Evolutionary conservation across 2,329 filamentous ascomycete species (phyloP).

Genomic region (Penicillium sp.): DNA sequence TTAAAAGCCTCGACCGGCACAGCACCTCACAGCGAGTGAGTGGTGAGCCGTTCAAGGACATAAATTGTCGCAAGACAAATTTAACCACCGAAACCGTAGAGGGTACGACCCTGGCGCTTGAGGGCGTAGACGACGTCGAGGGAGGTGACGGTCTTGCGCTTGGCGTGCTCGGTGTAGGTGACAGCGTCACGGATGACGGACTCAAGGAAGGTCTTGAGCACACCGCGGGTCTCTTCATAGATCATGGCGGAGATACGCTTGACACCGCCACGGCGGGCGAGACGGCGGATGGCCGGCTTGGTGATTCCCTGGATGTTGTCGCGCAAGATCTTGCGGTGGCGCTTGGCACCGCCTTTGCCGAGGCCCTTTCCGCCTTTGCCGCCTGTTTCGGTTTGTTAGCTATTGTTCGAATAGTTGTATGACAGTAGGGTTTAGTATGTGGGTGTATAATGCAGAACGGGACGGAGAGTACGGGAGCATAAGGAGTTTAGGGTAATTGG

Average conservation of each 20-base stretch:
- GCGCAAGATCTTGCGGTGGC: slow-evolving; percentile 98
- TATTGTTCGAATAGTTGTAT: neutral
- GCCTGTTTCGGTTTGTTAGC: slow-evolving; percentile 52
- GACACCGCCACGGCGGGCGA: slow-evolving; percentile 98
- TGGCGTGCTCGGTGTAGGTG: slow-evolving; percentile 80
- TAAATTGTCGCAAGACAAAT: slow-evolving; percentile 9
- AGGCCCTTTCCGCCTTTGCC: slow-evolving; percentile 97
- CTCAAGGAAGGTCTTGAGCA: slow-evolving; percentile 80
- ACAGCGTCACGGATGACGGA: slow-evolving; percentile 76
- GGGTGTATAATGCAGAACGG: neutral
- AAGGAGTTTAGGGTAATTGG: neutral
- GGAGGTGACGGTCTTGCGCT: slow-evolving; percentile 60
- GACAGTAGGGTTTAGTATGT: too few species aligned
- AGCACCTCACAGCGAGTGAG: neutral
- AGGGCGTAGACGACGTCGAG: slow-evolving; percentile 63
- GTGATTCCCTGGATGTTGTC: slow-evolving; percentile 99
- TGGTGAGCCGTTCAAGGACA: neutral
- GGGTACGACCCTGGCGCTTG: slow-evolving; percentile 66
- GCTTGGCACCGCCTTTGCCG: slow-evolving; percentile 98
- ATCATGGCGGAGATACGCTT: slow-evolving; percentile 99
- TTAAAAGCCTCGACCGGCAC: slow-evolving; percentile 6
- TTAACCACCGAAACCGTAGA: slow-evolving; percentile 87
- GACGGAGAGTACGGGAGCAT: neutral
- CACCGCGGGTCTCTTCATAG: slow-evolving; percentile 78
- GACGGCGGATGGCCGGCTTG: slow-evolving; percentile 98